phyloP scores from a whole-genome alignment of 2,329 filamentous ascomycete genomes.

The Xylaria sp. region DNA sequence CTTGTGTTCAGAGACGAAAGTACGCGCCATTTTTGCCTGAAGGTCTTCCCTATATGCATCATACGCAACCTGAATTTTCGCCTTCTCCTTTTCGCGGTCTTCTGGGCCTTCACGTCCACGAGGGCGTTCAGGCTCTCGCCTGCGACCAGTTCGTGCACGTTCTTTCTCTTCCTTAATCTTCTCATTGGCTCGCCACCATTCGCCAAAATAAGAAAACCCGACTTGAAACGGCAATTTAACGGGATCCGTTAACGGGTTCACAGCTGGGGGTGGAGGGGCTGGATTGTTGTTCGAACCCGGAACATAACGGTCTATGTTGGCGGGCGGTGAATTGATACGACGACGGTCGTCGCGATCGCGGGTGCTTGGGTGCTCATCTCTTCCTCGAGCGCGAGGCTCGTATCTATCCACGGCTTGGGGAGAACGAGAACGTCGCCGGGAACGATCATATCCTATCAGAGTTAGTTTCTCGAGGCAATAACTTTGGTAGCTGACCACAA shows the following conservation, averaged over 20 bases:
- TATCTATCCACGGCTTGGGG: slow-evolving; percentile 79
- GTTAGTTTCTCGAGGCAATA: slow-evolving; percentile 39
- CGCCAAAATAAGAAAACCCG: slow-evolving; percentile 85
- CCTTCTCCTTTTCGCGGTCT: slow-evolving; percentile 82
- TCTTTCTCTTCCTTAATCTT: slow-evolving; percentile 86
- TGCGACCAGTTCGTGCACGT: slow-evolving; percentile 73
- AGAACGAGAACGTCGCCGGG: slow-evolving; percentile 75
- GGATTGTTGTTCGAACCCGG: slow-evolving; percentile 71
- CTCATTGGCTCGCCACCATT: slow-evolving; percentile 88
- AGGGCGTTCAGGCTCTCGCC: slow-evolving; percentile 71
- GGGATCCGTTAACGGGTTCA: slow-evolving; percentile 78
- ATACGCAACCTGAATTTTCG: slow-evolving; percentile 77
- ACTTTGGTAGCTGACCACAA: not conserved
- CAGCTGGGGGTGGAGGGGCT: slow-evolving; percentile 59
- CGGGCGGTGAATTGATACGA: slow-evolving; percentile 69
- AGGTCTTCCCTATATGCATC: slow-evolving; percentile 75
- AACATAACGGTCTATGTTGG: slow-evolving; percentile 86
- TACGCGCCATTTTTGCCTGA: slow-evolving; percentile 82
- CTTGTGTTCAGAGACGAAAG: slow-evolving; percentile 92
- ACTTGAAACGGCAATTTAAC: slow-evolving; percentile 81
- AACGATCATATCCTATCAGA: slow-evolving; percentile 64
- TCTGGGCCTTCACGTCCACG: slow-evolving; percentile 75
- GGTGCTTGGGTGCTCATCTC: slow-evolving; percentile 72
- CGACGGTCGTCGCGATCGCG: slow-evolving; percentile 69
- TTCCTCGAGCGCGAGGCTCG: slow-evolving; percentile 72